phyloP scores from a whole-genome alignment of 2,329 filamentous ascomycete species.

The Talaromyces amestolkiae region DNA sequence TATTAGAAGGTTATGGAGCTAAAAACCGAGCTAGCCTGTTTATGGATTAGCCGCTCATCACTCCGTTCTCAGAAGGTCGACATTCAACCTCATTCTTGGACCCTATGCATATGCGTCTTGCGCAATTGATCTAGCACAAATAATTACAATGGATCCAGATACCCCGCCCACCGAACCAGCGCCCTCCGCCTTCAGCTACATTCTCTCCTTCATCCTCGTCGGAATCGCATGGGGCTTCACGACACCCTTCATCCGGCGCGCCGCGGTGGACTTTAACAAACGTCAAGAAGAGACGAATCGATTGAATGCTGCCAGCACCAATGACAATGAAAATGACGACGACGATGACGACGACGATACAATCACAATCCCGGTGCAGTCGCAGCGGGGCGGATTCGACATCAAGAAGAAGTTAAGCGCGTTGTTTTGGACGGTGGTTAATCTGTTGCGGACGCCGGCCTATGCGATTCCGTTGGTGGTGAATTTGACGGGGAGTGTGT shows the following conservation, averaged over 20 bases:
- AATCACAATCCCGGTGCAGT: slow-evolving; percentile 11
- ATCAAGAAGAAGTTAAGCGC: slow-evolving; percentile 62
- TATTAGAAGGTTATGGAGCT: background rate
- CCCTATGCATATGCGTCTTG: background rate
- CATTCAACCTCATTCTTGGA: background rate
- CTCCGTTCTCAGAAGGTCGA: background rate
- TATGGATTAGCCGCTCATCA: background rate
- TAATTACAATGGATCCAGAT: slow-evolving; percentile 33
- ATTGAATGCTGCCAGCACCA: slow-evolving; percentile 48
- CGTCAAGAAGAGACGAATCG: slow-evolving; percentile 39
- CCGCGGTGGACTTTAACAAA: slow-evolving; percentile 72
- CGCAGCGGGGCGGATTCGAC: slow-evolving; percentile 31
- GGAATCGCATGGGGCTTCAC: slow-evolving; percentile 91
- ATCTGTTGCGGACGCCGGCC: slow-evolving; percentile 74
- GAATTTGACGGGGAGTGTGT: slow-evolving; percentile 89
- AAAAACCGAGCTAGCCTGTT: background rate
- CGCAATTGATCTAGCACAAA: background rate
- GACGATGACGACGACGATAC: slow-evolving; percentile 22
- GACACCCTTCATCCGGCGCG: slow-evolving; percentile 85
- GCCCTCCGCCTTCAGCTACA: slow-evolving; percentile 67
- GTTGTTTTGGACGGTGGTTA: slow-evolving; percentile 70
- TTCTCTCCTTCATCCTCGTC: slow-evolving; percentile 85
- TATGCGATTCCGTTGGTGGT: slow-evolving; percentile 83
- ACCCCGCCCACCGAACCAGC: slow-evolving; percentile 25
- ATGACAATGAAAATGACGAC: slow-evolving; percentile 33